Percentiles rank a stretch among this genome's conserved stretches.
Conservation (phyloP, 169 alveolate genomes). For the Plasmodium relictum region DNA sequence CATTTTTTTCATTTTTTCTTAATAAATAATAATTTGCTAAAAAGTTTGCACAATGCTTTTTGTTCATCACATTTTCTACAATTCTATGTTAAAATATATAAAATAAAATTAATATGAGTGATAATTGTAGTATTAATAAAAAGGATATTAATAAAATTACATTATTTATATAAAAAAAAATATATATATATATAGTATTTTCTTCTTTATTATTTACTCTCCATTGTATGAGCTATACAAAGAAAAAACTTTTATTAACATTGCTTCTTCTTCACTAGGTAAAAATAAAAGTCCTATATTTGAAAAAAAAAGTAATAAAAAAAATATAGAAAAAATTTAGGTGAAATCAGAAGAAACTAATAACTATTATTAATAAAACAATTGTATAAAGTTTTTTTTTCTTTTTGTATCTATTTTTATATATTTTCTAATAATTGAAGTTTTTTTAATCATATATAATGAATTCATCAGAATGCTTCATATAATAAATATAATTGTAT, state of each 20-base stretch:
- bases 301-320: conserved; percentile 3
- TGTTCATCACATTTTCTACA: conserved; percentile 66
- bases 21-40: conserved; percentile 53
- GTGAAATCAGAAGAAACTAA: no score
- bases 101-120: not conserved
- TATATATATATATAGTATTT: conserved; percentile 6
- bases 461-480: not conserved
- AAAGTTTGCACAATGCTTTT: conserved; percentile 57
- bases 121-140: not conserved
- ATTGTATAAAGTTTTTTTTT: no score
- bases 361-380: no score
- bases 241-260: conserved; percentile 49
- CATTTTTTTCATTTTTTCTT: conserved; percentile 34
- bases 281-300: conserved; percentile 42
- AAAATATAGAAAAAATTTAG: no score
- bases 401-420: no score
- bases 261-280: conserved; percentile 68
- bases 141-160: not conserved
- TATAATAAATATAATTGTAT: no score
- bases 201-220: conserved; percentile 30
- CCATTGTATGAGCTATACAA: conserved; percentile 56
- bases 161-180: not conserved
- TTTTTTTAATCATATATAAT: not conserved
- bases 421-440: no score
- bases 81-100: conserved; percentile 21